These are phyloP conservation scores for Ceratonia siliqua DNA, from an alignment of 306 rosid genomes.

Conservation along the genomic window DNA sequence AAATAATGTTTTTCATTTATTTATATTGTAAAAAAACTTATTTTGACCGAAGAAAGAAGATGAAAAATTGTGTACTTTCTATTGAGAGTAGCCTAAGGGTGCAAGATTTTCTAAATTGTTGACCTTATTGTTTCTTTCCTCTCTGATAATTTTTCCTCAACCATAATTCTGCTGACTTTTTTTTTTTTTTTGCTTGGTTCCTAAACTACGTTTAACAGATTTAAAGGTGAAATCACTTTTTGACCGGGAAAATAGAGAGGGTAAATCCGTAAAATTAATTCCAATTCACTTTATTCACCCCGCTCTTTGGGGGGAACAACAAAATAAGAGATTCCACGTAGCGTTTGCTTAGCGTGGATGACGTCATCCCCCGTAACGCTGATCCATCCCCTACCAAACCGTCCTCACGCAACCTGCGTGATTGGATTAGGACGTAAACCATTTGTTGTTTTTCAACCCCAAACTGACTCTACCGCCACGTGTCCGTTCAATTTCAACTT, in stretches of 20 bases:
- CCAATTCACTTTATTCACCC: neutral
- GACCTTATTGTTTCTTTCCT: neutral
- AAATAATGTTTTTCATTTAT: no score
- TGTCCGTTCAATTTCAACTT: neutral
- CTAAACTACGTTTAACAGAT: neutral
- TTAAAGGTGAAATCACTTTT: neutral
- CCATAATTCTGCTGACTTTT: neutral
- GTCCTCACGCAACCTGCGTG: slow-evolving; percentile 16
- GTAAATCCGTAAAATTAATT: no score
- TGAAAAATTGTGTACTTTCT: no score
- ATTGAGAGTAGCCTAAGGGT: neutral
- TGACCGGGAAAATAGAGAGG: neutral
- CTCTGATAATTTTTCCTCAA: neutral
- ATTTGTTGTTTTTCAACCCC: no score
- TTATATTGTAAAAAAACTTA: no score
- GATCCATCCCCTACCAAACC: neutral
- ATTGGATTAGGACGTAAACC: slow-evolving; percentile 18
- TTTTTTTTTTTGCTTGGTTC: neutral
- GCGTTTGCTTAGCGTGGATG: neutral
- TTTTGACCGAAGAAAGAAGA: no score
- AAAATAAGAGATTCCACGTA: neutral
- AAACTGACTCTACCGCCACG: slow-evolving; percentile 30
- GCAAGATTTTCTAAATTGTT: neutral
- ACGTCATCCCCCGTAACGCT: slow-evolving; percentile 6
- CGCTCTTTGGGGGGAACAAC: neutral